Conservation (phyloP, 148 eudicot genomes). For the Drosera capensis region DNA sequence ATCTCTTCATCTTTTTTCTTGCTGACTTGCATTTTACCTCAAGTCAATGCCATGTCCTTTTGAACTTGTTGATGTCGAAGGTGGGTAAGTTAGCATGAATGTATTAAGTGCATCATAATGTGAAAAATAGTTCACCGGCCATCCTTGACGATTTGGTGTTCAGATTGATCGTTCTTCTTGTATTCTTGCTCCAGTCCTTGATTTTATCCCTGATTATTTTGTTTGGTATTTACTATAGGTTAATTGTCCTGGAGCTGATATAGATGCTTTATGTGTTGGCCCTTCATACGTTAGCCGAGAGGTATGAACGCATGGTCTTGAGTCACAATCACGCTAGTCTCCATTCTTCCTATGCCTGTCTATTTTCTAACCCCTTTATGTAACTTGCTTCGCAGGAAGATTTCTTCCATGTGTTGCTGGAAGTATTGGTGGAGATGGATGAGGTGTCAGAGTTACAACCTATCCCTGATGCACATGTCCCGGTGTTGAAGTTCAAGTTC, state of each 20-base stretch:
- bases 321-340: too few relatives aligned
- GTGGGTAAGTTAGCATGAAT: too few relatives aligned
- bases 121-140: too few relatives aligned
- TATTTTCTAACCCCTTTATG: too few relatives aligned
- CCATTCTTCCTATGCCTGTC: too few relatives aligned
- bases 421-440: slow-evolving; percentile 39
- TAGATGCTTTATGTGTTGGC: slow-evolving; percentile 74
- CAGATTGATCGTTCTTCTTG: not conserved
- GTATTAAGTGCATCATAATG: too few relatives aligned
- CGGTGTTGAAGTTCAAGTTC: slow-evolving; percentile 77
- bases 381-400: slow-evolving; percentile 30
- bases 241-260: slow-evolving; percentile 84
- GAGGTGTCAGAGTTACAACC: slow-evolving; percentile 81
- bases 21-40: too few relatives aligned
- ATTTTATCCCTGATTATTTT: not conserved
- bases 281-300: slow-evolving; percentile 76
- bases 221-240: slow-evolving; percentile 46
- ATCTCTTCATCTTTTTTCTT: too few relatives aligned
- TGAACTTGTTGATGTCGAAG: too few relatives aligned
- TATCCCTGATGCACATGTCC: slow-evolving; percentile 82
- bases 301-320: too few relatives aligned
- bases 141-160: too few relatives aligned
- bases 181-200: not conserved
- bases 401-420: slow-evolving; percentile 44
- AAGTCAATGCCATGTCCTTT: too few relatives aligned